These are phyloP conservation scores for Hygrophorus pudorinus DNA, from an alignment of 768 basidiomycete genomes.

Conservation along the genomic window DNA sequence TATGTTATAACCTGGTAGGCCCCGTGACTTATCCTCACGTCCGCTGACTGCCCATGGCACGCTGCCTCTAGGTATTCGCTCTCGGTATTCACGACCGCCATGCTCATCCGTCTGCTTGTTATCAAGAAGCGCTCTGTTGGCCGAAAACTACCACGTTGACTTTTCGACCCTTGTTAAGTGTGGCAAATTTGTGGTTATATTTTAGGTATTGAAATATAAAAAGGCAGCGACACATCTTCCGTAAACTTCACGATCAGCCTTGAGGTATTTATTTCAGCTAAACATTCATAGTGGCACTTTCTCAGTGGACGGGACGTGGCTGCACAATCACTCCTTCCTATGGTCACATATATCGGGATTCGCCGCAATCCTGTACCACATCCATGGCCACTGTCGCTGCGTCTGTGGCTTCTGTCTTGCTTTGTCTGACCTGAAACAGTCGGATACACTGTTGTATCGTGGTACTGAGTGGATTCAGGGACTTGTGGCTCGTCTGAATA, in stretches of 20 bases:
- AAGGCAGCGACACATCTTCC: not conserved
- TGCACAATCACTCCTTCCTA: no score
- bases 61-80: constrained; percentile 66
- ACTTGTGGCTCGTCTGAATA: no score
- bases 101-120: constrained; percentile 64
- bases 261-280: not conserved
- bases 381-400: no score
- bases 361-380: no score
- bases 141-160: constrained; percentile 47
- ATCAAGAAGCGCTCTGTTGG: constrained; percentile 41
- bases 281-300: not conserved
- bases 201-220: not conserved
- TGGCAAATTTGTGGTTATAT: not conserved
- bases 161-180: not conserved
- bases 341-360: no score
- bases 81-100: constrained; percentile 72
- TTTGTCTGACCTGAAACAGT: no score
- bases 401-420: no score
- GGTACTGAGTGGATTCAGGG: no score
- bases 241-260: constrained; percentile 2
- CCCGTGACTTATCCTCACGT: not conserved
- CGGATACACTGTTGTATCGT: no score
- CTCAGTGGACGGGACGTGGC: no score
- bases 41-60: not conserved
- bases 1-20: constrained; percentile 91